Evolutionary conservation across 1,284 basidiomycete species (phyloP).

Genomic region (Moesziomyces sp.): DNA sequence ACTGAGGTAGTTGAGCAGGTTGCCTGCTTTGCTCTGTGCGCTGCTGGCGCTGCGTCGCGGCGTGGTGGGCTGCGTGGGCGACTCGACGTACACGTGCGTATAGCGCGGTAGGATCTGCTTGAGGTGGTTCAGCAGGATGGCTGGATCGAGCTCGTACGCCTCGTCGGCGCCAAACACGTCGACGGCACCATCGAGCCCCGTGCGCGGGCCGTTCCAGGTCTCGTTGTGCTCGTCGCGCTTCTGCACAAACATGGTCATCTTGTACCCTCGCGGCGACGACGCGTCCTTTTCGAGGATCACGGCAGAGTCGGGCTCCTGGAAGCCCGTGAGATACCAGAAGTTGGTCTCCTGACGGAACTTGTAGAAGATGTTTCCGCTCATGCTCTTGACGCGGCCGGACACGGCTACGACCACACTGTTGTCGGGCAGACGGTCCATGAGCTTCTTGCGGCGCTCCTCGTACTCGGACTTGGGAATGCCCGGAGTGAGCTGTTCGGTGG

Average conservation of each 20-base stretch:
- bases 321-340: conserved; percentile 73
- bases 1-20: conserved; percentile 62
- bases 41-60: conserved; percentile 44
- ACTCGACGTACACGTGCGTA: conserved; percentile 63
- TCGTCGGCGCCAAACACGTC: conserved; percentile 66
- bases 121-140: conserved; percentile 50
- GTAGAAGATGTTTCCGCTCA: conserved; percentile 70
- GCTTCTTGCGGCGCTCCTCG: conserved; percentile 76
- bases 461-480: conserved; percentile 86
- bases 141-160: conserved; percentile 54
- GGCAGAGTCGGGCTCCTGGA: conserved; percentile 90
- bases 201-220: conserved; percentile 88
- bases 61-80: conserved; percentile 48
- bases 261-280: conserved; percentile 77
- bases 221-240: conserved; percentile 82
- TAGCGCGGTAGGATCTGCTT: conserved; percentile 49
- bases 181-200: conserved; percentile 57
- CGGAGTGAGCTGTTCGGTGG: conserved; percentile 78
- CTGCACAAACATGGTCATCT: conserved; percentile 83
- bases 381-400: conserved; percentile 84
- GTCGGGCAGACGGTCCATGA: conserved; percentile 83
- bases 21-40: conserved; percentile 22
- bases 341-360: conserved; percentile 81
- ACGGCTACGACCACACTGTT: conserved; percentile 82
- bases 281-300: conserved; percentile 71